Evolutionary conservation across 306 rosid species (phyloP), one percentile per base, ranked within the genome.

Genomic region (Adenanthera pavonina): DNA sequence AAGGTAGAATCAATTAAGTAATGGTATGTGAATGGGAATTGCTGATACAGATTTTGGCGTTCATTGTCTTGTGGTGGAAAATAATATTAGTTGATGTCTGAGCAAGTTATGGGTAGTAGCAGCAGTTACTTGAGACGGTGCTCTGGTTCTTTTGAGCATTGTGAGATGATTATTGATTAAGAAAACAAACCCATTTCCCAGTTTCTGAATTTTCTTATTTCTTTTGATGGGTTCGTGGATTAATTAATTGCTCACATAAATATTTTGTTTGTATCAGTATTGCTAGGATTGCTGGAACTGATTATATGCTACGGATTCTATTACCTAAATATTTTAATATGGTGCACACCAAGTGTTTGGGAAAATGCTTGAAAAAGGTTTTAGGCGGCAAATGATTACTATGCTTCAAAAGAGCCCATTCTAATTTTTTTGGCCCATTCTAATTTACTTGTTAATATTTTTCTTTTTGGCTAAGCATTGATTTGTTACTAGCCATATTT

Each of bases 281-380:
- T 82, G 84, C 78, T 92, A 75, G 89, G 86, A 85, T 85, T 82
- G 93, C 90, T 86, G 94, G 95, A 92, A 88, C 83, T 76, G 87
- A 82, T 76, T 25, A 25, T 25, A 25, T 25, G 30, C 30, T 25
- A 25, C 30, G 30, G 30, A 25, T 25, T 25, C 30, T 25, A 25
- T 25, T 25, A 1, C 30, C 30, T 25, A 25, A 25, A 25, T 25
- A 25, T 25, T 25, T 25, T 25, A 25, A 25, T 25, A 25, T 25
- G 30, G 30, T 25, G 30, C 30, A 25, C 30, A 25, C 30, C 30
- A 25, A 25, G 30, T 25, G 30, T 25, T 25, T 25, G 30, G 30
- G 30, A 25, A 25, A 25, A 25, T 25, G 30, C 30, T 25, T 0
- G 30, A 25, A 25, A 25, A 25, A 25, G 30, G 30, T 25, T 25